Percentiles rank a stretch among this genome's conserved stretches.
Evolutionary conservation across 169 alveolate species (phyloP).

Genomic region (Eimeria tenella): DNA sequence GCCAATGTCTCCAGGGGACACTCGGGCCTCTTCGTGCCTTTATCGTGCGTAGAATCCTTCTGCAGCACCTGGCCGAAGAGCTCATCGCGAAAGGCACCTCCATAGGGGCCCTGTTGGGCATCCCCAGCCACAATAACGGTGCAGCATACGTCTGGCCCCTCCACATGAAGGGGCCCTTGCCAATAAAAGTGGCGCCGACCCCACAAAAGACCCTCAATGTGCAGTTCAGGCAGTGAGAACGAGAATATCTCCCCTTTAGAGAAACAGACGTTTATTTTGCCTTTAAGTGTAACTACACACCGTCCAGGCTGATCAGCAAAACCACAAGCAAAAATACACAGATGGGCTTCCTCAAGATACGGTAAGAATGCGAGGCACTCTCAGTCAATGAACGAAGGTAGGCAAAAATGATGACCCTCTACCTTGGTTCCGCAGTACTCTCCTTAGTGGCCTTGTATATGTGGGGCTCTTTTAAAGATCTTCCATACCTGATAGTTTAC

Average conservation of each 20-base stretch:
- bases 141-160: conserved; percentile 32
- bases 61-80: neutral
- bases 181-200: conserved; percentile 40
- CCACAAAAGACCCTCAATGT: conserved; percentile 30
- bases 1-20: neutral
- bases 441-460: neutral
- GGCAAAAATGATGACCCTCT: too few relatives aligned
- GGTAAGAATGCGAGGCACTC: too few relatives aligned
- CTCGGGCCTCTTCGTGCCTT: neutral
- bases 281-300: neutral
- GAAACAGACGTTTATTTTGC: neutral
- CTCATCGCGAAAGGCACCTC: conserved; percentile 40
- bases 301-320: neutral
- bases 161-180: conserved; percentile 46
- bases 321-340: neutral
- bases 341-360: neutral
- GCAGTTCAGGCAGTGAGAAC: neutral
- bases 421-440: too few relatives aligned
- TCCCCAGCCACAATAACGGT: conserved; percentile 3
- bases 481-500: neutral
- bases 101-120: neutral
- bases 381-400: too few relatives aligned
- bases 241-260: neutral
- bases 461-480: neutral
- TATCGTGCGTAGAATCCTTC: neutral